Conservation (phyloP, 208 protist genomes). For the Leishmania braziliensis region DNA sequence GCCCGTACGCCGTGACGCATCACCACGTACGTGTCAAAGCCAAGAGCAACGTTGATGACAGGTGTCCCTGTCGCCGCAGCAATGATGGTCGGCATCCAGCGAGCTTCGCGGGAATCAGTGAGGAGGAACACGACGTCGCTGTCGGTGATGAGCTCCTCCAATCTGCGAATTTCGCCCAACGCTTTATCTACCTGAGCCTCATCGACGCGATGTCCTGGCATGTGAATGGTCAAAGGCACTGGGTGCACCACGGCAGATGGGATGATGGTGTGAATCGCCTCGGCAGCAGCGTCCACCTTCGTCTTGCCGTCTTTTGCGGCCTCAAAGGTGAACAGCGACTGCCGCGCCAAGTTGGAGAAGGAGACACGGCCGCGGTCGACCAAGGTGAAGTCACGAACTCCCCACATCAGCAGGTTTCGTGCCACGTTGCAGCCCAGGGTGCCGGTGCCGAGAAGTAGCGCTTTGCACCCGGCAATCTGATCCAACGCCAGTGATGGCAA, state of each 20-base stretch:
- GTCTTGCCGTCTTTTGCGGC: conserved; percentile 74
- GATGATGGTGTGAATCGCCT: conserved; percentile 87
- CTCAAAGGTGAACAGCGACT: conserved; percentile 85
- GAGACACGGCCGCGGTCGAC: conserved; percentile 96
- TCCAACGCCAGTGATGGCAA: conserved; percentile 93
- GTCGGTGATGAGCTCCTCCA: conserved; percentile 77
- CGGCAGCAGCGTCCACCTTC: conserved; percentile 94
- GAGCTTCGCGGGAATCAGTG: conserved; percentile 96
- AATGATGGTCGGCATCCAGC: conserved; percentile 98
- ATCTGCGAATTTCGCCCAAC: conserved; percentile 42
- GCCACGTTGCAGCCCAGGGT: conserved; percentile 99
- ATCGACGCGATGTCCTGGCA: conserved; percentile 95
- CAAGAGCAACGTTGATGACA: conserved; percentile 96
- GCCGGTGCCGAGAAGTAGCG: conserved; percentile 96
- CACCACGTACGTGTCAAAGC: conserved; percentile 98
- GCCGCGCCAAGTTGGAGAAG: conserved; percentile 96
- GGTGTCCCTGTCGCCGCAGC: conserved; percentile 81
- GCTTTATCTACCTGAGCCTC: conserved; percentile 32
- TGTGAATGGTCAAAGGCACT: conserved; percentile 93
- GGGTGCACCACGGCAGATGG: conserved; percentile 62
- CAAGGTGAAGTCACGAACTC: conserved; percentile 95
- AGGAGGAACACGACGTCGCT: conserved; percentile 98
- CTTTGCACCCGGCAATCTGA: conserved; percentile 78
- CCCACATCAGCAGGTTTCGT: conserved; percentile 96
- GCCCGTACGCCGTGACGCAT: conserved; percentile 95